Evolutionary conservation across 768 basidiomycete species (phyloP), one percentile per base, ranked within the genome.

Genomic region (Mycena epipterygia): DNA sequence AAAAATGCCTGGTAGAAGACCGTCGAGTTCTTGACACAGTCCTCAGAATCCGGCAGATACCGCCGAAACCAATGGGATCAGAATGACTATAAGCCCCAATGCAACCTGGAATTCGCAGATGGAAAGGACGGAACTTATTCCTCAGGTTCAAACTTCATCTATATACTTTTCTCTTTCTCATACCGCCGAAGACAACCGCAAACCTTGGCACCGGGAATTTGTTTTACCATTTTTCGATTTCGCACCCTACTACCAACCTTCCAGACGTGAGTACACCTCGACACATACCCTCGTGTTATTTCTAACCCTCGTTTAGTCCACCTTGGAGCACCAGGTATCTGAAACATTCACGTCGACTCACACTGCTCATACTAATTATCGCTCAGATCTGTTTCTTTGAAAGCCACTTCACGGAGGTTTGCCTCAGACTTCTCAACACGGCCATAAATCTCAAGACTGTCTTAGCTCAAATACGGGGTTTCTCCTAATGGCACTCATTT

Each of bases 181-280:
- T 23, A 7, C 9, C 48, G 5, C 79, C 81, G 3, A 79, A 84
- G 76, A 89, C 88, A 30, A 82, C 81, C 16, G 77, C 82, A 57
- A 90, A 90, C 78, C 79, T 91, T 27, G 89, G 90, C 2, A 81
- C 84, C 16, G 89, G 89, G 0, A 85, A 88, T 65, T 76, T 89
- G 63, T 90, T 85, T 81, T 90, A 90, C 78, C 90, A 90, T 80
- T 90, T 90, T 81, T 89, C 89, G 1, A 75, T 90, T 48, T 86
- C 81, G 80, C 85, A 80, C 39, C 78, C 83, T 29, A 71, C 74
- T n/a, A 86, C 85, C 12, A 89, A 89, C 75, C 80, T 84, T 5
- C 88, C 89, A 3, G 85, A 88, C 69, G 88, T 89, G 70, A 67
- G 85, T 78, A 13, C 30, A 30, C 25, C 7, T 59, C 42, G 21